Conservation (phyloP, 257 asterid species). For the Rubia yunnanensis region DNA sequence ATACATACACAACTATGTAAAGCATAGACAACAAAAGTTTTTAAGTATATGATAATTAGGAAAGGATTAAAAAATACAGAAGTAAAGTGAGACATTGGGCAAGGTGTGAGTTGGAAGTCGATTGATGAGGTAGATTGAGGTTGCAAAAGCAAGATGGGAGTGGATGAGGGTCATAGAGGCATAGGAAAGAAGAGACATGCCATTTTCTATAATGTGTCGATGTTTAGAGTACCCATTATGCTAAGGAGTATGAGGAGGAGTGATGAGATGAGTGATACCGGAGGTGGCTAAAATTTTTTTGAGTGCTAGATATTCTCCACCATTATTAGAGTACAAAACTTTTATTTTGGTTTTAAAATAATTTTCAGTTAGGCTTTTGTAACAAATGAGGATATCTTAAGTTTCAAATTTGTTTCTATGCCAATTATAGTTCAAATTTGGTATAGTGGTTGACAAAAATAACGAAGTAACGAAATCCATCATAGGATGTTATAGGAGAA, state of each 20-base stretch:
- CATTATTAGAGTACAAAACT: background rate
- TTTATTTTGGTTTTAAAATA: background rate
- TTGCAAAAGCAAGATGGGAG: background rate
- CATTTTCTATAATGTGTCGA: background rate
- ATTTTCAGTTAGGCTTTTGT: background rate
- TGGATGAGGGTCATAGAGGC: background rate
- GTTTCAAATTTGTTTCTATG: background rate
- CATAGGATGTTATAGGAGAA: background rate
- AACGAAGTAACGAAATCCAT: background rate
- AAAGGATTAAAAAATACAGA: background rate
- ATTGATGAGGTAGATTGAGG: background rate
- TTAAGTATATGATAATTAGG: background rate
- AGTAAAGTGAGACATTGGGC: background rate
- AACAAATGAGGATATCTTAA: background rate
- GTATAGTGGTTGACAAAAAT: constrained; percentile 1
- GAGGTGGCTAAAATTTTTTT: background rate
- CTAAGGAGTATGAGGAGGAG: background rate
- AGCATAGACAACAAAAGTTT: background rate
- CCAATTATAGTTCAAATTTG: no score
- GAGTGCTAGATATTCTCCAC: background rate
- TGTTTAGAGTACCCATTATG: background rate
- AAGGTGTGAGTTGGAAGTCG: background rate
- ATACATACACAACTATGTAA: background rate
- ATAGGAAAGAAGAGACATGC: background rate
- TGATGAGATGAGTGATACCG: background rate